A percentile compares a stretch with the other conserved stretches of the same genome.
Evolutionary conservation across 331 rosid genomes (phyloP).

Genomic region (Saraca asoca): DNA sequence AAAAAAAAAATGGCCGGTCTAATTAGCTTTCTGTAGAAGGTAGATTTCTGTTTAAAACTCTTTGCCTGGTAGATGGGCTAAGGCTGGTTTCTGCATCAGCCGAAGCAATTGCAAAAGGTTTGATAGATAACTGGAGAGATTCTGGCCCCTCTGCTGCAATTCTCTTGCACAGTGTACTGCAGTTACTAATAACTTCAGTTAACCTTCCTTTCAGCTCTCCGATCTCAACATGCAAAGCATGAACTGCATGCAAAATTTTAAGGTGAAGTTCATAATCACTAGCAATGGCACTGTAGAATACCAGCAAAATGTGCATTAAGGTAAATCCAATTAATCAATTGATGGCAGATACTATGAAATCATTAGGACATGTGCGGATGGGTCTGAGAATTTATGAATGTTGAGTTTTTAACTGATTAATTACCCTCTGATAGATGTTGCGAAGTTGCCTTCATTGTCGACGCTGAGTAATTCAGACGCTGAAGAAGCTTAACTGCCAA

Average conservation of each 20-base stretch:
- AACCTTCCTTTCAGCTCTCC: slow-evolving; percentile 96
- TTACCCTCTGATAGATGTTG: slow-evolving; percentile 87
- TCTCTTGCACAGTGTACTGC: slow-evolving; percentile 83
- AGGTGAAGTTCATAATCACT: slow-evolving; percentile 29
- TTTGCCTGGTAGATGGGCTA: slow-evolving; percentile 37
- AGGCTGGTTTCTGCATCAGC: slow-evolving; percentile 33
- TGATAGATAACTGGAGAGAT: slow-evolving; percentile 60
- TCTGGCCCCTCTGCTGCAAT: slow-evolving; percentile 70
- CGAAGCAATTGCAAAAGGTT: slow-evolving; percentile 49
- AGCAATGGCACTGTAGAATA: slow-evolving; percentile 1
- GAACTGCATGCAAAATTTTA: slow-evolving; percentile 54
- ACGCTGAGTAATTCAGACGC: slow-evolving; percentile 71
- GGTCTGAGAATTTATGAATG: background rate
- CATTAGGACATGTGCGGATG: no score
- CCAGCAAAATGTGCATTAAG: no score
- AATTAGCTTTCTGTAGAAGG: slow-evolving; percentile 52
- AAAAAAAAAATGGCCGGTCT: slow-evolving; percentile 37
- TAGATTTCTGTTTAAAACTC: slow-evolving; percentile 32
- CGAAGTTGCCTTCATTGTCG: slow-evolving; percentile 78
- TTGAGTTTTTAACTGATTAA: slow-evolving; percentile 16
- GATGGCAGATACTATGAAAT: no score
- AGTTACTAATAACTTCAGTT: slow-evolving; percentile 85
- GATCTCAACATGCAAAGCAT: slow-evolving; percentile 78
- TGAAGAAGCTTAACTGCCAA: slow-evolving; percentile 78
- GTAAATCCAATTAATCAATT: no score